These are phyloP conservation scores for Fusarium papillatum DNA, from an alignment of 2,329 filamentous ascomycete species.

Conservation along the genomic window DNA sequence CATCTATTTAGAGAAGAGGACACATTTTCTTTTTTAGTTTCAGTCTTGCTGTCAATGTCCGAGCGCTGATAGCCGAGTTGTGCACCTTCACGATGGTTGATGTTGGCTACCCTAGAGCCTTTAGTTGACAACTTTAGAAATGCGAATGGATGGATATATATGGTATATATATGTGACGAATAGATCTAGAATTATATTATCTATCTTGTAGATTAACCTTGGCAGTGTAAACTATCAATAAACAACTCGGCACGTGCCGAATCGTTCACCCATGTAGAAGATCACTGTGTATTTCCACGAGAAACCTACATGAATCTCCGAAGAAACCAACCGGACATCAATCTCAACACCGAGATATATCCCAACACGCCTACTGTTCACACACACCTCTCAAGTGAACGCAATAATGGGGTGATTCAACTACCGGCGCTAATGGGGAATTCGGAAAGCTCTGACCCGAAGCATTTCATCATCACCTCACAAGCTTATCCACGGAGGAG, in stretches of 20 bases:
- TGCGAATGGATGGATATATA: background rate
- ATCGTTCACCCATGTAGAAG: background rate
- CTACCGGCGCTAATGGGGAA: conserved; percentile 12
- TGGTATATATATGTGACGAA: background rate
- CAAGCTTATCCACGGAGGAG: conserved; percentile 2
- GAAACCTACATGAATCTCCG: background rate
- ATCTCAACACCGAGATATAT: background rate
- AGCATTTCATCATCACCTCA: conserved; percentile 15
- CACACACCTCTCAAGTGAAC: background rate
- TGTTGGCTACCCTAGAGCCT: background rate
- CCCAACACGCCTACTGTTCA: background rate
- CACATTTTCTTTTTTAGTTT: background rate
- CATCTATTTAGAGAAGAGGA: background rate
- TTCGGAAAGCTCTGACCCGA: background rate
- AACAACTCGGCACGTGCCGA: background rate
- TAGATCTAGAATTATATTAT: background rate
- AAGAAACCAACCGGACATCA: background rate
- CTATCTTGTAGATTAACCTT: background rate
- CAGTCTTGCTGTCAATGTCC: background rate
- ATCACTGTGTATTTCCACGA: background rate
- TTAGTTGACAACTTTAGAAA: background rate
- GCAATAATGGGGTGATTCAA: conserved; percentile 10
- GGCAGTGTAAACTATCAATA: background rate
- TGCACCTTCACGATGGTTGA: background rate
- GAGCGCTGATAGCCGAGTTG: background rate